Evolutionary conservation across 495 filamentous ascomycete species (phyloP).

Genomic region (Daldinia grandis): DNA sequence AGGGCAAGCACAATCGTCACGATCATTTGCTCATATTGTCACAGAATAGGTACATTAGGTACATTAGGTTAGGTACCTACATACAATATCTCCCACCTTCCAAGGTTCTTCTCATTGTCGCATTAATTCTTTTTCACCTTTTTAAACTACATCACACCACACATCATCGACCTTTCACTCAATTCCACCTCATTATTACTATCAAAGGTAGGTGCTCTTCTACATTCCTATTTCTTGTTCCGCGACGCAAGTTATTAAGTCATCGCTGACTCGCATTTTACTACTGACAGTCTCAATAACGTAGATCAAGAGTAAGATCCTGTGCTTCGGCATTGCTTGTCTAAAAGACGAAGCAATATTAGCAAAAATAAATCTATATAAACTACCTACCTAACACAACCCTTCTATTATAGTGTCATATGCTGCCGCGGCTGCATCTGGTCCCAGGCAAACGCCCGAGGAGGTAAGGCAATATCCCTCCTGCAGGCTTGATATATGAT

Average conservation of each 20-base stretch:
- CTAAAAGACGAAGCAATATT: too few relatives aligned
- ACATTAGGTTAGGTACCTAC: background rate
- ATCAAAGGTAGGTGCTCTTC: background rate
- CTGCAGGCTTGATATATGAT: background rate
- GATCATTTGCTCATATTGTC: constrained; percentile 24
- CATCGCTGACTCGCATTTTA: background rate
- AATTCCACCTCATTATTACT: background rate
- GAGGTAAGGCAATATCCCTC: constrained; percentile 60
- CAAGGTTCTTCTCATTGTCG: background rate
- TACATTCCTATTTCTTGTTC: background rate
- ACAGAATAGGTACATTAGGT: constrained; percentile 1
- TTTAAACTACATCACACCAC: background rate
- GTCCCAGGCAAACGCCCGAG: constrained; percentile 74
- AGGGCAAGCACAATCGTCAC: constrained; percentile 14
- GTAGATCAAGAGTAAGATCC: constrained; percentile 2
- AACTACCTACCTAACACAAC: constrained; percentile 1
- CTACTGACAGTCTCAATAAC: background rate
- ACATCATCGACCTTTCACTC: background rate
- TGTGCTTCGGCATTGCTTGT: background rate
- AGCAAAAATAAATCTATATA: background rate
- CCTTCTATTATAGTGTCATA: constrained; percentile 70
- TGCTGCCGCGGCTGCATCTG: constrained; percentile 75
- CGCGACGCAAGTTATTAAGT: background rate
- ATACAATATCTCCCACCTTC: background rate
- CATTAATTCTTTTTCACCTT: background rate